Evolutionary conservation across 1,139 yeast species (phyloP).

Genomic region (Chernovozyma aurita): DNA sequence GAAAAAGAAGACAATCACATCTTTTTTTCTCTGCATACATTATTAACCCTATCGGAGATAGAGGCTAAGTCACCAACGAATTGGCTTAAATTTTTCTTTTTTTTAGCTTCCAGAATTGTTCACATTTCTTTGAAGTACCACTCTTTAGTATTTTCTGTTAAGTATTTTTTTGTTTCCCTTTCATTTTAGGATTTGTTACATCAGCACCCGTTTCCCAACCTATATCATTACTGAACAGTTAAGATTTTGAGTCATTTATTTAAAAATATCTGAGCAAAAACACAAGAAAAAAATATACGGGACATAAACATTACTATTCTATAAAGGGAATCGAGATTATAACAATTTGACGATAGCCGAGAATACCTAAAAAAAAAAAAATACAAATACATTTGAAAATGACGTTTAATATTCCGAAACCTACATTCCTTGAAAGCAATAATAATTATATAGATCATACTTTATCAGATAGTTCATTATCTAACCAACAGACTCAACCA

Average conservation of each 20-base stretch:
- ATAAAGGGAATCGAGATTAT: not conserved
- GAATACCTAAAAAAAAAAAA: not conserved
- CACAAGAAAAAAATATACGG: too few relatives aligned
- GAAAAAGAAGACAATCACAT: not conserved
- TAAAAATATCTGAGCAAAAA: too few relatives aligned
- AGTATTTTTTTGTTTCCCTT: not conserved
- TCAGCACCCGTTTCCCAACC: not conserved
- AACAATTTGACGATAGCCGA: not conserved
- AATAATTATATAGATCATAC: not conserved
- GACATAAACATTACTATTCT: not conserved
- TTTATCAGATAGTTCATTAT: not conserved
- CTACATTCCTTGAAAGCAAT: conserved; percentile 4
- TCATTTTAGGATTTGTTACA: not conserved
- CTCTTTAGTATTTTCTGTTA: not conserved
- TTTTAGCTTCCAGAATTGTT: not conserved
- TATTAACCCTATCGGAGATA: conserved; percentile 4
- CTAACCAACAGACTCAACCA: not conserved
- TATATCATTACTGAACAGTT: too few relatives aligned
- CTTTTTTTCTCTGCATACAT: not conserved
- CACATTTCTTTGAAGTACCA: not conserved
- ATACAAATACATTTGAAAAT: not conserved
- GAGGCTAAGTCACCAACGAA: too few relatives aligned
- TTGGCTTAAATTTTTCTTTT: not conserved
- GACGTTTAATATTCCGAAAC: conserved; percentile 6
- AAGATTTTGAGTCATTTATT: too few relatives aligned